A percentile compares a stretch with the other conserved stretches of the same genome.
Evolutionary conservation across 257 asterid species (phyloP).

Genomic region (Schizonepeta tenuifolia): DNA sequence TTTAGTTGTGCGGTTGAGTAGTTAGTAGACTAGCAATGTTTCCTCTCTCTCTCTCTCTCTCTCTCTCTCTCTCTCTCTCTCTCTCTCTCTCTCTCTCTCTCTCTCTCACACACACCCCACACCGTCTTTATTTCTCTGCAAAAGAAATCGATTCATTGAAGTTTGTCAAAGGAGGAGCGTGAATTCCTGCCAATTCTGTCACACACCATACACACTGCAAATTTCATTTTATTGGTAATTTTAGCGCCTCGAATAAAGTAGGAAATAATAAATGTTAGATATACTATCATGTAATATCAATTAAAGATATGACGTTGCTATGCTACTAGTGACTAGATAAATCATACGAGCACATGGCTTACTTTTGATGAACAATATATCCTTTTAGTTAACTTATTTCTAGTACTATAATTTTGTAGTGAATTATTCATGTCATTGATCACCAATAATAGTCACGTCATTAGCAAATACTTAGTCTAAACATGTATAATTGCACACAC

Average conservation of each 20-base stretch:
- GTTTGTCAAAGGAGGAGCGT: constrained; percentile 36
- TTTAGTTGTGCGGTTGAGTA: constrained; percentile 39
- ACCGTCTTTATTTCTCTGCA: constrained; percentile 16
- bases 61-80: too few relatives aligned
- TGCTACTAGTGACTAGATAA: background rate
- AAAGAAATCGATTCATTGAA: constrained; percentile 34
- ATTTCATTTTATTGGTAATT: background rate
- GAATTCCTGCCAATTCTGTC: constrained; percentile 17
- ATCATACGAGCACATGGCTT: too few relatives aligned
- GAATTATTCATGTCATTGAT: too few relatives aligned
- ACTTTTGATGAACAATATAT: background rate
- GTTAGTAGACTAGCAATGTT: constrained; percentile 28
- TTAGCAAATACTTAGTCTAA: background rate
- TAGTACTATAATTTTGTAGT: too few relatives aligned
- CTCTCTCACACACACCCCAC: background rate
- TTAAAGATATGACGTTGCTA: background rate
- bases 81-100: background rate
- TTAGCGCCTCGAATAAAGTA: background rate
- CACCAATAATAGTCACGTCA: background rate
- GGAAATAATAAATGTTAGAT: too few relatives aligned
- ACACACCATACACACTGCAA: background rate
- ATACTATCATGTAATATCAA: too few relatives aligned
- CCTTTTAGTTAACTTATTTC: too few relatives aligned
- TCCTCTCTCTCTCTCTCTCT: background rate
- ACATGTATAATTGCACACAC: background rate